Evolutionary conservation across 2,329 filamentous ascomycete genomes (phyloP), one percentile per base, ranked within the genome.

Genomic region (Hymenoscyphus occultus): DNA sequence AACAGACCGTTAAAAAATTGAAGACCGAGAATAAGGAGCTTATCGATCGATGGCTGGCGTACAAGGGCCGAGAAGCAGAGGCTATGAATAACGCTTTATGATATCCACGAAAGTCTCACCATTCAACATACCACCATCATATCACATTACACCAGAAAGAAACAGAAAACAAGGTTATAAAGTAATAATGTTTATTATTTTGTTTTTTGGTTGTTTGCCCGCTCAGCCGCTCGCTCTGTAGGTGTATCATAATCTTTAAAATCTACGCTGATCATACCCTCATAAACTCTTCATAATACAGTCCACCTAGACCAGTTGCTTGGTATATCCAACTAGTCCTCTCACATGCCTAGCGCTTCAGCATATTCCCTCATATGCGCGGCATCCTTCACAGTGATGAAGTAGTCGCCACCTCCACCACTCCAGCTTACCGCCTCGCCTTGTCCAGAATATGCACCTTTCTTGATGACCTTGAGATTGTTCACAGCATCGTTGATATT

Each of bases 21-120:
- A 86, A 88, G 74, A 84, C 83, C 65, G 95, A 98, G 76, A 98
- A 98, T 75, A 88, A 91, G 74, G 91, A 97, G 70, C 82, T 99
- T 63, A 88, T 97, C 62, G 90, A 93, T 76, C 84, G 95, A 63
- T 98, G 93, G 92, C 93, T 98, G 90, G 87, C 86, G 74, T 84
- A 90, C 69, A 95, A 95, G 85, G 90, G 88, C 3, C 85, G 89
- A 74, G 93, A 97, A 79, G 94, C 91, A 12, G 91, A 95, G 64
- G 88, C 86, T 68, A 93, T 97, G 89, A 98, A 98, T 73, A 71
- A 68, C 76, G 83, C 60, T 19, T 54, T 54, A 54, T 54, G 48
- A 54, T 54, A 28, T 78, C 80, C 64, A 80, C 80, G 28, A 28
- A 28, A 3, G 28, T 28, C 28, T 28, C 28, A 45, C 45, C 60